Conservation (phyloP, 2,329 filamentous ascomycete genomes). For the Penicillium sp. region DNA sequence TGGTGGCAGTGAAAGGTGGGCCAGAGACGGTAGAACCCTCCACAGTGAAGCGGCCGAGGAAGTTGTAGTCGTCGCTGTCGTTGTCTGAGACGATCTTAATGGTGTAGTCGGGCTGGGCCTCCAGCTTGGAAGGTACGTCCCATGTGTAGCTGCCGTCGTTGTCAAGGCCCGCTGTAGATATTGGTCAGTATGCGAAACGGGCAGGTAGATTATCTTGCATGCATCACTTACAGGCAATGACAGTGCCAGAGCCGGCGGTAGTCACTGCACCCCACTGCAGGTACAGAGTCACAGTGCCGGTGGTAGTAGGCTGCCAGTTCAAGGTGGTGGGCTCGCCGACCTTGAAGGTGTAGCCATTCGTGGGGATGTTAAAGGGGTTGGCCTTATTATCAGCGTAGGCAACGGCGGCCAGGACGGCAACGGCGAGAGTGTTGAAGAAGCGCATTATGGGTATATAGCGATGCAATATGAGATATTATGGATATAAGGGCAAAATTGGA, state of each 20-base stretch:
- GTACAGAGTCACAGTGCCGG: constrained; percentile 51
- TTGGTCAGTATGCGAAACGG: not conserved
- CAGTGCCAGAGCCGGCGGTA: constrained; percentile 41
- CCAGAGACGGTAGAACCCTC: constrained; percentile 41
- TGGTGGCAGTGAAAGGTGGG: constrained; percentile 32
- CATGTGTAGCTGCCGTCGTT: constrained; percentile 52
- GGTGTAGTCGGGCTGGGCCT: constrained; percentile 49
- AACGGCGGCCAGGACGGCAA: constrained; percentile 46
- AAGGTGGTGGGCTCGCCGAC: constrained; percentile 48
- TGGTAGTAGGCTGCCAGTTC: constrained; percentile 49
- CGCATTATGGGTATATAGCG: constrained; percentile 41
- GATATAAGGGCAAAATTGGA: not conserved
- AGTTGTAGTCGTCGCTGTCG: constrained; percentile 48
- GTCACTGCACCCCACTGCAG: constrained; percentile 46
- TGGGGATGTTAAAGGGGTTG: constrained; percentile 51
- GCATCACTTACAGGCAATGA: constrained; percentile 43
- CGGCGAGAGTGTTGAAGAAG: constrained; percentile 41
- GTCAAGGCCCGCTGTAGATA: constrained; percentile 41
- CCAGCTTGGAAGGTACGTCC: constrained; percentile 41
- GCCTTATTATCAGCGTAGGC: constrained; percentile 39
- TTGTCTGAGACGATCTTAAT: constrained; percentile 52
- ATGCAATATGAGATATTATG: not conserved
- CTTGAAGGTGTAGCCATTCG: constrained; percentile 42
- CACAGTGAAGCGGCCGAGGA: constrained; percentile 51
- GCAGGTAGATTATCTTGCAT: not conserved